phyloP scores from a whole-genome alignment of 805 yeast genomes.

The Saturnispora sekii region DNA sequence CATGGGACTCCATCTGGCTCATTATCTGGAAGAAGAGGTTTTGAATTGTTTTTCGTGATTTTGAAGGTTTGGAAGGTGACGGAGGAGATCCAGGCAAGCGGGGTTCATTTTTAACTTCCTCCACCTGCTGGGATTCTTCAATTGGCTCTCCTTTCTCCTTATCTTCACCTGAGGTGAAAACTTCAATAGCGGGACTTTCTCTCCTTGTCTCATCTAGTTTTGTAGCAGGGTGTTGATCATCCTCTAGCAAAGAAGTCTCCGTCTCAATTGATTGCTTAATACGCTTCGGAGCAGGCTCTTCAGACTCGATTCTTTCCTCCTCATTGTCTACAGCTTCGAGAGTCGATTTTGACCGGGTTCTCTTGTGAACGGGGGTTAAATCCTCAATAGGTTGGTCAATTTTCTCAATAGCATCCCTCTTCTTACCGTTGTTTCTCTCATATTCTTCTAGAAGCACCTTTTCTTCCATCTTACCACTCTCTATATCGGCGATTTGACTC shows the following conservation, averaged over 20 bases:
- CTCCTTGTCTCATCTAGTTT: neutral
- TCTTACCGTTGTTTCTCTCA: neutral
- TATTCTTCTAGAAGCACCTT: conserved; percentile 7
- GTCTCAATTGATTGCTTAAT: neutral
- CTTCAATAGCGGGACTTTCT: too few species aligned
- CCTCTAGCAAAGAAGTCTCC: too few species aligned
- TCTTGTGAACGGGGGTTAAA: neutral
- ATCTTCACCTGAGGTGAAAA: too few species aligned
- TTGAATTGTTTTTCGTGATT: conserved; percentile 41
- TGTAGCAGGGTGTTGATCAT: neutral
- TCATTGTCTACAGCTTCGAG: neutral
- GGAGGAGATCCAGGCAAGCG: neutral
- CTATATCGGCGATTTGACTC: neutral
- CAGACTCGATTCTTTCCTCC: neutral
- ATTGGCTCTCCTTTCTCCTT: too few species aligned
- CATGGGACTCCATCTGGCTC: conserved; percentile 55
- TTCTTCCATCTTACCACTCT: conserved; percentile 3
- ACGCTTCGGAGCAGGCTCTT: neutral
- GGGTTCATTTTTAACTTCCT: conserved; percentile 3
- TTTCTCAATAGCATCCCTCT: too few species aligned
- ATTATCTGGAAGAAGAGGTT: conserved; percentile 51
- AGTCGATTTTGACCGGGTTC: conserved; percentile 3
- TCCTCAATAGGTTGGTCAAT: too few species aligned
- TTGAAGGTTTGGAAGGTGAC: neutral
- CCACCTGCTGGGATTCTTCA: neutral